These are phyloP conservation scores for Austroboletus novae-zelandiae DNA, from an alignment of 1,284 basidiomycete species.

Conservation along the genomic window DNA sequence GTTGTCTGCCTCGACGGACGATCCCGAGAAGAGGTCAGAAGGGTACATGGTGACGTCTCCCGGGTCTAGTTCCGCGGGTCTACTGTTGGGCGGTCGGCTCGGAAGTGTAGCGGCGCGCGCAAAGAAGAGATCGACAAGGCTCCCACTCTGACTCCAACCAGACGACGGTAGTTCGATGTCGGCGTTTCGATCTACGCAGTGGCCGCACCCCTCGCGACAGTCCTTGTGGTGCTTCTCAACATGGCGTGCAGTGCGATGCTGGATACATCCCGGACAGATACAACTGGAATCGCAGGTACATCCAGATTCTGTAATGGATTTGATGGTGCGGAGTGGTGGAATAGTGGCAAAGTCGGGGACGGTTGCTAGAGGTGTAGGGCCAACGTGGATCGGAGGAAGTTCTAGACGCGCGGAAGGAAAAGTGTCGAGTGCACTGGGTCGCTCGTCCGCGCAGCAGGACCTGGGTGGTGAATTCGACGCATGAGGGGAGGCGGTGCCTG, in stretches of 20 bases:
- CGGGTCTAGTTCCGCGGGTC: constrained; percentile 42
- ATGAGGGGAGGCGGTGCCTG: constrained; percentile 2
- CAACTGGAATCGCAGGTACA: constrained; percentile 71
- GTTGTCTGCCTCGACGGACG: constrained; percentile 23
- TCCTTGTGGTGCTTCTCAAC: constrained; percentile 44
- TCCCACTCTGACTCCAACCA: constrained; percentile 19
- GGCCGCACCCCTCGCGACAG: constrained; percentile 60
- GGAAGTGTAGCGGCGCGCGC: constrained; percentile 62
- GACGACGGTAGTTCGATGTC: constrained; percentile 49
- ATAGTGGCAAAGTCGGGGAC: constrained; percentile 53
- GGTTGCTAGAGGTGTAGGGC: not conserved
- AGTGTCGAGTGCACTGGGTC: not conserved
- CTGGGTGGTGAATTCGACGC: constrained; percentile 3
- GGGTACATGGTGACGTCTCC: constrained; percentile 51
- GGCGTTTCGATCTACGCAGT: constrained; percentile 56
- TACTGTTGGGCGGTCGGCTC: constrained; percentile 46
- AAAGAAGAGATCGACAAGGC: constrained; percentile 60
- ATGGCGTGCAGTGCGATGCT: constrained; percentile 57
- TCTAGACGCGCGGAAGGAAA: constrained; percentile 16
- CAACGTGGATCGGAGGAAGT: constrained; percentile 28
- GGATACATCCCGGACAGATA: constrained; percentile 69
- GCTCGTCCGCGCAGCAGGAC: constrained; percentile 16
- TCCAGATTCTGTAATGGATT: constrained; percentile 56
- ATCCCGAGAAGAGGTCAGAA: constrained; percentile 31
- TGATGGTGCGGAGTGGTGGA: constrained; percentile 56